These are phyloP conservation scores for Suillus clintonianus DNA, from an alignment of 768 basidiomycete genomes.

Conservation along the genomic window DNA sequence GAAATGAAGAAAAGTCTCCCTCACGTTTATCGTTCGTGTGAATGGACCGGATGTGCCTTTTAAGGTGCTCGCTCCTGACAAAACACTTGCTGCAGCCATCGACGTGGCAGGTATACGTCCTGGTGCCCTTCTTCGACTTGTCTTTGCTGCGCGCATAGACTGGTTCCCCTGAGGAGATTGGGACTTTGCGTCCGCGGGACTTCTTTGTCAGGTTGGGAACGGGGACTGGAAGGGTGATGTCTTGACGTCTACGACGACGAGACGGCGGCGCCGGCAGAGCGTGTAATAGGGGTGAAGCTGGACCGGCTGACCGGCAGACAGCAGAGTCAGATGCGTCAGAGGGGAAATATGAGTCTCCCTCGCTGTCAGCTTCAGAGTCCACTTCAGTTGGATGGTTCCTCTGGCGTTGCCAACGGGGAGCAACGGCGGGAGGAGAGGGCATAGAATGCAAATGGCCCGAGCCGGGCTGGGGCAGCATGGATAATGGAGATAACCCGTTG, in stretches of 20 bases:
- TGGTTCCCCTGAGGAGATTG: constrained; percentile 32
- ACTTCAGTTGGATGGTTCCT: constrained; percentile 3
- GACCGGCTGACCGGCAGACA: constrained; percentile 5
- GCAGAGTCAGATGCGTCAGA: constrained; percentile 23
- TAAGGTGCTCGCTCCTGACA: constrained; percentile 76
- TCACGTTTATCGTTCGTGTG: constrained; percentile 85
- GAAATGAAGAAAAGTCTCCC: constrained; percentile 27
- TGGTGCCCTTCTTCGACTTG: constrained; percentile 34
- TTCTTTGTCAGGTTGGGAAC: constrained; percentile 54
- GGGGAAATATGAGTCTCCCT: constrained; percentile 18
- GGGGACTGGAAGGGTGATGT: constrained; percentile 40
- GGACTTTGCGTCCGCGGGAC: constrained; percentile 49
- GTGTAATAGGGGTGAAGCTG: neutral
- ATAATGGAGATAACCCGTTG: neutral
- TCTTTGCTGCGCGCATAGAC: constrained; percentile 27
- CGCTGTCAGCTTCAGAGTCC: constrained; percentile 18
- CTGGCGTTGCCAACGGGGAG: neutral
- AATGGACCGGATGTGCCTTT: constrained; percentile 77
- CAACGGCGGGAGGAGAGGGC: neutral
- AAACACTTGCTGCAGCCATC: constrained; percentile 80
- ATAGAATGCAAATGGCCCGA: neutral
- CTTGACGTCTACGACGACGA: constrained; percentile 22
- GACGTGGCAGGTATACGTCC: constrained; percentile 67
- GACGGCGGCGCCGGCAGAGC: constrained; percentile 7
- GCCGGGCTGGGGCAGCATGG: neutral